These are phyloP conservation scores for Aspergillus sp. DNA, from an alignment of 2,329 filamentous ascomycete species.

Conservation along the genomic window DNA sequence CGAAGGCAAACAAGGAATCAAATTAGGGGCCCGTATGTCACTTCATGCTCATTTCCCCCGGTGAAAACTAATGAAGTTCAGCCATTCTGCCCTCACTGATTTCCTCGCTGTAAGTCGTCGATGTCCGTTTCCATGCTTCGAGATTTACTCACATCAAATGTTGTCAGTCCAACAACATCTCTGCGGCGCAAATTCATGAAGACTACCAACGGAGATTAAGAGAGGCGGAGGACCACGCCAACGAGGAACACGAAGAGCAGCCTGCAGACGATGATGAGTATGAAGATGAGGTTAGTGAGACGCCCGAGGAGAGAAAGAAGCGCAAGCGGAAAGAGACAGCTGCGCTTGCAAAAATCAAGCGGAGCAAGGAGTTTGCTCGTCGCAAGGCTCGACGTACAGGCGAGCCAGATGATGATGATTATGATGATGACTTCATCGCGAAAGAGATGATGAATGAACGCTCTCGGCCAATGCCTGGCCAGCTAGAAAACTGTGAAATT, in stretches of 20 bases:
- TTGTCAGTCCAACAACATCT: slow-evolving; percentile 63
- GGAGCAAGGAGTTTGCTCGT: slow-evolving; percentile 52
- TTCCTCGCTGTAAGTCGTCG: slow-evolving; percentile 59
- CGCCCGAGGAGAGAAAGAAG: slow-evolving; percentile 51
- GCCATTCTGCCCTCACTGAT: slow-evolving; percentile 66
- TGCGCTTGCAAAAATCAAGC: slow-evolving; percentile 46
- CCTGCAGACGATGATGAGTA: slow-evolving; percentile 32
- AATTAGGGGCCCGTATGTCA: slow-evolving; percentile 48
- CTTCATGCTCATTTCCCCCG: not conserved
- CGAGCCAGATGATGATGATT: slow-evolving; percentile 47
- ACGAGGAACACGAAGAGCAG: slow-evolving; percentile 26
- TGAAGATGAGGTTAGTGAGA: slow-evolving; percentile 40
- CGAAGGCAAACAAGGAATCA: slow-evolving; percentile 33
- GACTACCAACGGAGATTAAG: slow-evolving; percentile 57
- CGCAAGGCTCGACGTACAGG: slow-evolving; percentile 44
- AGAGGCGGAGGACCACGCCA: slow-evolving; percentile 47
- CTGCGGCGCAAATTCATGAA: slow-evolving; percentile 61
- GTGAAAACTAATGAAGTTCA: slow-evolving; percentile 26
- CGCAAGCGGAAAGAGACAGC: slow-evolving; percentile 56
- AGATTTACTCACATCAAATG: not conserved
- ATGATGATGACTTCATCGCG: slow-evolving; percentile 50
- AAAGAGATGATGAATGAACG: slow-evolving; percentile 58
- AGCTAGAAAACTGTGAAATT: slow-evolving; percentile 82
- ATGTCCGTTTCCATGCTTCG: not conserved
- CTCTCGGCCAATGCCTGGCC: slow-evolving; percentile 66